A percentile compares a stretch with the other conserved stretches of the same genome.
phyloP scores from a whole-genome alignment of 2,329 filamentous ascomycete species.

The Periconia digitata region DNA sequence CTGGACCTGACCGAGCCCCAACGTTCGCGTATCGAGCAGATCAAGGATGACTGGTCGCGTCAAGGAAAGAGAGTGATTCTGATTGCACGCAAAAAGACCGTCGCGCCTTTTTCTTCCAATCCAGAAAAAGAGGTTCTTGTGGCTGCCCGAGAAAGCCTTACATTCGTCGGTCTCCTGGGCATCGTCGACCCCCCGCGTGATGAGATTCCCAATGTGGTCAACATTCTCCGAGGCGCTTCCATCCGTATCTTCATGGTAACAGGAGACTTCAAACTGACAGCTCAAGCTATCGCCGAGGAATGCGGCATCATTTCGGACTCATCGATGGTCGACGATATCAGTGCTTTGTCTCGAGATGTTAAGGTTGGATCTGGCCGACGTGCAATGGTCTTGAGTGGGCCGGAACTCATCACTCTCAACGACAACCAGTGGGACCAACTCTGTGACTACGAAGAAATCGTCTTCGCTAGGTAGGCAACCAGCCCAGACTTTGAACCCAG shows the following conservation, averaged over 20 bases:
- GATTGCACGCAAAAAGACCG: conserved; percentile 62
- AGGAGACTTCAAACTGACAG: conserved; percentile 75
- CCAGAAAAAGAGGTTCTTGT: conserved; percentile 62
- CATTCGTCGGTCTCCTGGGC: conserved; percentile 59
- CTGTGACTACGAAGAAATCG: conserved; percentile 67
- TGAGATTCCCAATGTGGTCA: conserved; percentile 61
- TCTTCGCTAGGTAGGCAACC: conserved; percentile 58
- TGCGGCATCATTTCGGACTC: conserved; percentile 68
- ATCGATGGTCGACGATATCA: conserved; percentile 55
- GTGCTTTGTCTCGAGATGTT: conserved; percentile 49
- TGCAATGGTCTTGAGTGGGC: conserved; percentile 38
- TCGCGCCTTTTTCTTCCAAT: conserved; percentile 45
- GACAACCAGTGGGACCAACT: conserved; percentile 70
- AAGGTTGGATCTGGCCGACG: conserved; percentile 24
- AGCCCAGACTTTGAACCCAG: background rate
- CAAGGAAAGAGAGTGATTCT: conserved; percentile 69
- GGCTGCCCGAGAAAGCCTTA: conserved; percentile 53
- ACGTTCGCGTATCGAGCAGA: conserved; percentile 53
- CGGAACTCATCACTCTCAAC: conserved; percentile 64
- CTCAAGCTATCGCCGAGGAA: conserved; percentile 70
- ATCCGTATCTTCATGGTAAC: conserved; percentile 83
- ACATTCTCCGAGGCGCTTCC: conserved; percentile 67
- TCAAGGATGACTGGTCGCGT: conserved; percentile 70
- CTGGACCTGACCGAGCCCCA: conserved; percentile 51
- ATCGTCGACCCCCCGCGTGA: conserved; percentile 63